Evolutionary conservation across 2,329 filamentous ascomycete species (phyloP), one percentile per base, ranked within the genome.

Genomic region (Monosporascus sp.): DNA sequence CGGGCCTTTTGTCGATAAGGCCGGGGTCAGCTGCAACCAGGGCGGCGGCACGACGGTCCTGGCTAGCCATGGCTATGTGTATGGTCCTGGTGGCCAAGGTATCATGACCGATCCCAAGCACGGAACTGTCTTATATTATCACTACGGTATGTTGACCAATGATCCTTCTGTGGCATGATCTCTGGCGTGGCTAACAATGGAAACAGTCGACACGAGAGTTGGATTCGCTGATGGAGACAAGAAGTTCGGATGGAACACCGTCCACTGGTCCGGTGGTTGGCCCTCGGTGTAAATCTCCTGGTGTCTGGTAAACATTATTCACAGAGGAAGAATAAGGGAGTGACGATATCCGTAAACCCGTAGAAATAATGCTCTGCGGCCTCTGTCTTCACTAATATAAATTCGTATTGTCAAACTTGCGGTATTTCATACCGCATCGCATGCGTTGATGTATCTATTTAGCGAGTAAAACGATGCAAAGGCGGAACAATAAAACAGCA

Each of bases 51-150:
- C 79, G 0, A 71, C 77, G 7, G 75, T 87, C 0, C 70, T 87
- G 2, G 75, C 75, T 50, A 80, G 75, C 38, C 82, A 87, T 59
- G 80, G 69, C 3, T 76, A 67, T 11, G 75, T 85, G 0, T 87
- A 86, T 59, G 84, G 78, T 31, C 83, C 84, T 18, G 84, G 84
- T 55, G 84, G 84, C 38, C 81, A 86, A 62, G 82, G 80, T 44
- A 76, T 85, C 2, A 78, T 79, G 56, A 70, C 72, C 2, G 82
- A 85, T 55, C 64, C 70, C 0, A 67, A 55, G 0, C 60, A 72
- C 9, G 82, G 82, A 1, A 73, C 78, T 6, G 73, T 86, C 8
- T 70, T 86, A 7, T 86, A 86, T 65, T 86, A 86, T 61, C 81
- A 86, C 60, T 85, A 85, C 58, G 71, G 55, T 58, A 28, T 46